These are phyloP conservation scores for Phaeomoniella chlamydospora DNA, from an alignment of 2,329 filamentous ascomycete species.

Conservation along the genomic window DNA sequence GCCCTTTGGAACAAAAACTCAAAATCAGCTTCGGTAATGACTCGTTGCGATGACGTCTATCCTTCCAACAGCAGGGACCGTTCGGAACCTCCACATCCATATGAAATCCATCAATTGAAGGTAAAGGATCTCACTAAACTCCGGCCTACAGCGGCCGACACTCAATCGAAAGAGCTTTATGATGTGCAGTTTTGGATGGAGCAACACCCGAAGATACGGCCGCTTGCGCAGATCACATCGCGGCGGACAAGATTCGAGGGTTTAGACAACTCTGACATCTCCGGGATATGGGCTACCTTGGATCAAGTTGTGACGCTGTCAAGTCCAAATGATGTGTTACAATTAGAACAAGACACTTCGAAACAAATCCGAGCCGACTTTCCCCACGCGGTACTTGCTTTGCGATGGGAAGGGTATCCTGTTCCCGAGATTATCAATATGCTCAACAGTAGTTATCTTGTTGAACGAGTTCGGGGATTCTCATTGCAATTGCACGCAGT, in stretches of 20 bases:
- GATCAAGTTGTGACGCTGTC: constrained; percentile 30
- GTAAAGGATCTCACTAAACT: constrained; percentile 7
- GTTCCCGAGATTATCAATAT: constrained; percentile 4
- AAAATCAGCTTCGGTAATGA: constrained; percentile 13
- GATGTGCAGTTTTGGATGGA: constrained; percentile 20
- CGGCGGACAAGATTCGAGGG: constrained; percentile 34
- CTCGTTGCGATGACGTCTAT: background rate
- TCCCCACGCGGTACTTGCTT: constrained; percentile 35
- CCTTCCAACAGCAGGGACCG: background rate
- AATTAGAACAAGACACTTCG: constrained; percentile 10
- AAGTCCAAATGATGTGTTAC: constrained; percentile 3
- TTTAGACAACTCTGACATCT: constrained; percentile 25
- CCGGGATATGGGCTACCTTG: constrained; percentile 31
- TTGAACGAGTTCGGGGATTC: constrained; percentile 36
- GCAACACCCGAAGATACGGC: constrained; percentile 26
- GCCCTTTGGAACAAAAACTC: constrained; percentile 8
- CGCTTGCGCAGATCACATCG: constrained; percentile 30
- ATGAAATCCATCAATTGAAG: constrained; percentile 6
- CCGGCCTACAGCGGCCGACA: constrained; percentile 5
- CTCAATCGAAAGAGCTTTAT: background rate
- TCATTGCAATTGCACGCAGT: constrained; percentile 39
- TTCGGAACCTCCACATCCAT: constrained; percentile 5
- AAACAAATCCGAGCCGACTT: constrained; percentile 19
- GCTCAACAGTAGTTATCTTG: constrained; percentile 13
- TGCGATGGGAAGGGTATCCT: constrained; percentile 30